Base-by-base conservation (phyloP, 164 flowering plant species). In the Dillenia suffruticosa region DNA sequence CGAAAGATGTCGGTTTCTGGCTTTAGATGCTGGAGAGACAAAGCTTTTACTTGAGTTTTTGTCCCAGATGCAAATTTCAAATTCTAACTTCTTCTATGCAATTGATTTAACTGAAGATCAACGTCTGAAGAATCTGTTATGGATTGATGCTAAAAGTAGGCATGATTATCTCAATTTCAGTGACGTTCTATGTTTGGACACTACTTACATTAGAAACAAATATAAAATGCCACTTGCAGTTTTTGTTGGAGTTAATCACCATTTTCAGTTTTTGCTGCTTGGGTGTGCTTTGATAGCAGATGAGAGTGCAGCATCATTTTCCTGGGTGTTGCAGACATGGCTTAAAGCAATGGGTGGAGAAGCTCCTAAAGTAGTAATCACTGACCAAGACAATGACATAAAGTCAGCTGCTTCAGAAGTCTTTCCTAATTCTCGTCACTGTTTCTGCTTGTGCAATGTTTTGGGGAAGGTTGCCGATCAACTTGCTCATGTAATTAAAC, bases 81-180 rank as follows among this genome's bases (percentile, higher is more conserved):
- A 69, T 63, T 54, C 72, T 32, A 63, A 69, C 49, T 69, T 69
- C 57, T 69, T 69, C 44, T 69, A 69, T 54, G 67, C 72, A 11
- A 59, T 69, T 10, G 72, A 69, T 51, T 52, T 69, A n/a, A 61
- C 59, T 44, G 68, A 69, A 16, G 72, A 69, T 15, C 72, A 53
- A 44, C 59, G 59, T 11, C 44, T 69, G 9, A 69, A 54, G 51
- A 69, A 48, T 64, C 10, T 69, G 32, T 53, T 64, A 7, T 69
- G 72, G 72, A 46, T 69, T 49, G 72, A 69, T 64, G 72, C 72
- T 26, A 69, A 69, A 64, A 59, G 72, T 57, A 65, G 68, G 56
- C 68, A 69, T 24, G 72, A 69, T 54, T 69, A 69, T 46, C 12
- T 17, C 68, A 40, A 55, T 64, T 69, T 69, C 44, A 53, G 56